Evolutionary conservation across 2,329 filamentous ascomycete genomes (phyloP).

Genomic region (Metarhizium robertsii): DNA sequence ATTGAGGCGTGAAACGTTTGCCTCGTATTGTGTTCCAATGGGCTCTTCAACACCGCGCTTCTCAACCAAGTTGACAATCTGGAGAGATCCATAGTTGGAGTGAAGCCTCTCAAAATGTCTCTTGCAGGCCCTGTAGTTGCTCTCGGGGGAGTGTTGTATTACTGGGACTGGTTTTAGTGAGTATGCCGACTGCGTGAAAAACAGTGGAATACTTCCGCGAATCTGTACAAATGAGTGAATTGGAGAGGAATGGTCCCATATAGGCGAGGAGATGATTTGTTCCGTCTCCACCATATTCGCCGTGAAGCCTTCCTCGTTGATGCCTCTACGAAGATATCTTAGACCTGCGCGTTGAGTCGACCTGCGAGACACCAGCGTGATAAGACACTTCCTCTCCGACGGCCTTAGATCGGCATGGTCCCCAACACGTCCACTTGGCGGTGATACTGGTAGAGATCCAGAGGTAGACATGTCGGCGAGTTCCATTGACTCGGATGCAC

Average conservation of each 20-base stretch:
- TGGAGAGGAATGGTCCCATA: slow-evolving; percentile 52
- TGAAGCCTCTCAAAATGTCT: slow-evolving; percentile 67
- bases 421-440: slow-evolving; percentile 15
- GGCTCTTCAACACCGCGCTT: slow-evolving; percentile 74
- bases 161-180: slow-evolving; percentile 81
- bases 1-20: slow-evolving; percentile 58
- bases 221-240: slow-evolving; percentile 80
- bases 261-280: slow-evolving; percentile 70
- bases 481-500: slow-evolving; percentile 36
- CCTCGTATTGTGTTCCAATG: slow-evolving; percentile 70
- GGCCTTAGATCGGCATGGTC: slow-evolving; percentile 31
- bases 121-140: slow-evolving; percentile 69
- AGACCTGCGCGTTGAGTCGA: slow-evolving; percentile 80
- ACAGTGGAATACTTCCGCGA: slow-evolving; percentile 85
- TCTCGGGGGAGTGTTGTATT: slow-evolving; percentile 68
- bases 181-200: slow-evolving; percentile 92
- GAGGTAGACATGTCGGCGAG: slow-evolving; percentile 28
- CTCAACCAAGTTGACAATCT: slow-evolving; percentile 79
- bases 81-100: slow-evolving; percentile 64
- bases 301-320: slow-evolving; percentile 80
- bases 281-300: slow-evolving; percentile 94
- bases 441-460: slow-evolving; percentile 15
- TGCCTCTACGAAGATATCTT: slow-evolving; percentile 79
- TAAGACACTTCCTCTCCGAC: slow-evolving; percentile 53
- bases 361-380: slow-evolving; percentile 88